phyloP scores from a whole-genome alignment of 768 basidiomycete species.

The Mrakia hoshinonis region DNA sequence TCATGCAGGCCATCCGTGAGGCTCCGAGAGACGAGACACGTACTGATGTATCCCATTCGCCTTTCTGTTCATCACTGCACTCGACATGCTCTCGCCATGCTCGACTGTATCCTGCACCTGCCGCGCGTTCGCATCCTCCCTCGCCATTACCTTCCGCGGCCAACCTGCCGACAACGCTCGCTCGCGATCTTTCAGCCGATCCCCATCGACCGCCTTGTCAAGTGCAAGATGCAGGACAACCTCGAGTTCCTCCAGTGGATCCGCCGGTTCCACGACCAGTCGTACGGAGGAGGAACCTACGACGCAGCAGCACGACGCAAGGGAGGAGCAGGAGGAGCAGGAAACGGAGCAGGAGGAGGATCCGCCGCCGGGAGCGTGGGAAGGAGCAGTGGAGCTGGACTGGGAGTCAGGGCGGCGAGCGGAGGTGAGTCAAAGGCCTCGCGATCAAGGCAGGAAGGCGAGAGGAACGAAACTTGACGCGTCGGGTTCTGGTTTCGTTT shows the following conservation, averaged over 20 bases:
- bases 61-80: too few species aligned
- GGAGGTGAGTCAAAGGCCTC: slow-evolving; percentile 3
- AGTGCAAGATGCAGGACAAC: slow-evolving; percentile 99
- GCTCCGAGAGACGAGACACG: too few species aligned
- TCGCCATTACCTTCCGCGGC: not conserved
- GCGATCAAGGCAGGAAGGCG: not conserved
- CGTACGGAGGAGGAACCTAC: slow-evolving; percentile 78
- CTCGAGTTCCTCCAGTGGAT: slow-evolving; percentile 98
- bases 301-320: slow-evolving; percentile 73
- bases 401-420: not conserved
- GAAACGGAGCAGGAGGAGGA: slow-evolving; percentile 2
- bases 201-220: slow-evolving; percentile 83
- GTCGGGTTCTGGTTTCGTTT: not conserved
- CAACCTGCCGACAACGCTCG: too few species aligned
- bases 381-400: not conserved
- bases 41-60: too few species aligned
- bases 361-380: slow-evolving; percentile 51
- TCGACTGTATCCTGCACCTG: too few species aligned
- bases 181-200: too few species aligned
- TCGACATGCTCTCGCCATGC: too few species aligned
- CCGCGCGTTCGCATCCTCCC: too few species aligned
- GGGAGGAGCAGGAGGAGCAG: slow-evolving; percentile 36
- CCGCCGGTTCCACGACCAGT: slow-evolving; percentile 88
- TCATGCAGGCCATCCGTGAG: too few species aligned
- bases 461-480: not conserved